phyloP scores from a whole-genome alignment of 2,329 filamentous ascomycete genomes.

The Aspergillus ochraceus region DNA sequence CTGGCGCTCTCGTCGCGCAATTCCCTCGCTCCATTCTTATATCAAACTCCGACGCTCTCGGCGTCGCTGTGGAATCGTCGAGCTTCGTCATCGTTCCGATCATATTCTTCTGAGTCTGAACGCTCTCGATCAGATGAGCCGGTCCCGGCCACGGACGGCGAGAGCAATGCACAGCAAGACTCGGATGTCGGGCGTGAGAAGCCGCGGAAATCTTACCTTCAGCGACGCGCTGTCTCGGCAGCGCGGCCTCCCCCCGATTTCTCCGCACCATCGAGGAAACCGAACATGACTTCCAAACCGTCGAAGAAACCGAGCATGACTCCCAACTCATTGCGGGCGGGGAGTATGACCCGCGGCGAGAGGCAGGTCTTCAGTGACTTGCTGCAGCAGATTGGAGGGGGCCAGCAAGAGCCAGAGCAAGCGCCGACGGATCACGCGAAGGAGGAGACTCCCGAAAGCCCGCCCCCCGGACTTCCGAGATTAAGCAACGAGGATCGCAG shows the following conservation, averaged over 20 bases:
- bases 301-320: constrained; percentile 12
- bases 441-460: too few relatives aligned
- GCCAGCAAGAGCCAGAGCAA: constrained; percentile 4
- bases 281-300: neutral
- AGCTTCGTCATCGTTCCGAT: constrained; percentile 10
- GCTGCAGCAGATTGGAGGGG: constrained; percentile 10
- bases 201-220: constrained; percentile 20
- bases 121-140: neutral
- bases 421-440: neutral
- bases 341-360: constrained; percentile 16
- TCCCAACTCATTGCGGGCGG: neutral
- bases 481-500: too few relatives aligned
- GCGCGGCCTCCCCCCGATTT: neutral
- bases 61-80: constrained; percentile 6
- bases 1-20: constrained; percentile 24
- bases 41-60: constrained; percentile 66
- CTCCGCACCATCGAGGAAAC: neutral
- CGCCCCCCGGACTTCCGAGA: too few relatives aligned
- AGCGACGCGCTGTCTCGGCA: neutral
- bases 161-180: neutral
- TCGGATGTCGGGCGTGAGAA: neutral
- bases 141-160: neutral
- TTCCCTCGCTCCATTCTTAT: constrained; percentile 65
- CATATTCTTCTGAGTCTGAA: constrained; percentile 18
- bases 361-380: constrained; percentile 15